Base-by-base conservation (phyloP, 139 green algal genomes). In the Axilococcus clingmanii region DNA sequence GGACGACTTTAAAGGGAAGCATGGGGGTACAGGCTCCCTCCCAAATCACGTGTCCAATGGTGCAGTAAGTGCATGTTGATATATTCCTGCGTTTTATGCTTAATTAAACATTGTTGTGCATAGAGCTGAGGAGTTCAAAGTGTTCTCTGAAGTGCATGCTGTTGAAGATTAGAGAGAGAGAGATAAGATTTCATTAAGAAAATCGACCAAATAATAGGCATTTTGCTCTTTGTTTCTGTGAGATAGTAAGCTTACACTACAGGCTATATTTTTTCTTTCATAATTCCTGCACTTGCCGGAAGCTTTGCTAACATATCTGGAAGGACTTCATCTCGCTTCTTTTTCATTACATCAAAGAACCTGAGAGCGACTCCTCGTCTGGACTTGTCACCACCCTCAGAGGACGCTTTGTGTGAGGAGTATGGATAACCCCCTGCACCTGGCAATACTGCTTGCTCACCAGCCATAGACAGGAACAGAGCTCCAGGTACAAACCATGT, bases 1-100 rank as follows among this genome's bases (percentile, higher is more conserved):
- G 48, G 75, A 92, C 12, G 77, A 83, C 65, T 94, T 94, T 60
- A 63, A 75, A 37, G 53, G 59, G 31, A 61, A 65, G 19, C n/a
- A 22, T n/a, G n/a, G n/a, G n/a, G n/a, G n/a, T n/a, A n/a, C n/a
- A n/a, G n/a, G n/a, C n/a, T n/a, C n/a, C n/a, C n/a, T n/a, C n/a
- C n/a, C n/a, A n/a, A n/a, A n/a, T n/a, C n/a, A n/a, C n/a, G n/a
- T n/a, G n/a, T n/a, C n/a, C n/a, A n/a, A n/a, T n/a, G n/a, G n/a
- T n/a, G n/a, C n/a, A n/a, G n/a, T n/a, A n/a, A n/a, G n/a, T n/a
- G n/a, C n/a, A n/a, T n/a, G n/a, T n/a, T n/a, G n/a, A n/a, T n/a
- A n/a, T n/a, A n/a, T n/a, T n/a, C n/a, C n/a, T n/a, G n/a, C n/a
- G n/a, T n/a, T n/a, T n/a, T n/a, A n/a, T n/a, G n/a, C n/a, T n/a